Evolutionary conservation across 331 rosid genomes (phyloP).

Genomic region (Cydonia oblonga): DNA sequence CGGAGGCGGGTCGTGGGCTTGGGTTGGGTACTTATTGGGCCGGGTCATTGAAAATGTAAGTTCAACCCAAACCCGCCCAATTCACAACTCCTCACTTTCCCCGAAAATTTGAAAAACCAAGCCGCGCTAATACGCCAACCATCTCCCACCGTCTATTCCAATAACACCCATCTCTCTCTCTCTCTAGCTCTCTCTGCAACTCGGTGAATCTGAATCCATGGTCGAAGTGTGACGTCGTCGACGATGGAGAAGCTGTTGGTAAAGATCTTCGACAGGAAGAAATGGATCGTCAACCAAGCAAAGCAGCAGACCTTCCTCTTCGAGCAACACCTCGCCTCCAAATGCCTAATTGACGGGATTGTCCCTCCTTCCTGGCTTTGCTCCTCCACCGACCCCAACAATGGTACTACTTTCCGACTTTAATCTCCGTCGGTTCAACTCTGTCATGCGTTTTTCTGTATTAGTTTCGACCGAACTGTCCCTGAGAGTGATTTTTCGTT

Average conservation of each 20-base stretch:
- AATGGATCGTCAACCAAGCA: slow-evolving; percentile 57
- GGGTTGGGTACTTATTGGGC: background rate
- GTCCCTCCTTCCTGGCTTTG: slow-evolving; percentile 72
- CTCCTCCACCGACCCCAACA: slow-evolving; percentile 18
- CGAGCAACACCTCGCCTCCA: slow-evolving; percentile 49
- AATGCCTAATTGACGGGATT: slow-evolving; percentile 71
- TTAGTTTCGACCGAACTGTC: background rate
- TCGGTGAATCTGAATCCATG: slow-evolving; percentile 6
- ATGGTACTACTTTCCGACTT: background rate
- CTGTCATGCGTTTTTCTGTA: background rate
- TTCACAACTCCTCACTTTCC: too few species aligned
- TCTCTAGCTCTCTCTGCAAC: background rate
- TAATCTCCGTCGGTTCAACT: background rate
- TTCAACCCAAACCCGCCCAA: too few species aligned
- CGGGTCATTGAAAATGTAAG: too few species aligned
- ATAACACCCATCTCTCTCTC: background rate
- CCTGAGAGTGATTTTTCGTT: background rate
- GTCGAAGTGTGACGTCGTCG: slow-evolving; percentile 33
- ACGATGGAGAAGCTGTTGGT: slow-evolving; percentile 60
- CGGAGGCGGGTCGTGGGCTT: background rate
- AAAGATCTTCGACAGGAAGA: slow-evolving; percentile 71
- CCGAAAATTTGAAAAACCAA: background rate
- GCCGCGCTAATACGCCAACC: background rate
- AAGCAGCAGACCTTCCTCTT: slow-evolving; percentile 37
- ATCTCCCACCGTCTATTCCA: too few species aligned